Evolutionary conservation across 371 early-diverging fungal species (phyloP), one percentile per base, ranked within the genome.

Genomic region (Dinochytrium kinnereticum): DNA sequence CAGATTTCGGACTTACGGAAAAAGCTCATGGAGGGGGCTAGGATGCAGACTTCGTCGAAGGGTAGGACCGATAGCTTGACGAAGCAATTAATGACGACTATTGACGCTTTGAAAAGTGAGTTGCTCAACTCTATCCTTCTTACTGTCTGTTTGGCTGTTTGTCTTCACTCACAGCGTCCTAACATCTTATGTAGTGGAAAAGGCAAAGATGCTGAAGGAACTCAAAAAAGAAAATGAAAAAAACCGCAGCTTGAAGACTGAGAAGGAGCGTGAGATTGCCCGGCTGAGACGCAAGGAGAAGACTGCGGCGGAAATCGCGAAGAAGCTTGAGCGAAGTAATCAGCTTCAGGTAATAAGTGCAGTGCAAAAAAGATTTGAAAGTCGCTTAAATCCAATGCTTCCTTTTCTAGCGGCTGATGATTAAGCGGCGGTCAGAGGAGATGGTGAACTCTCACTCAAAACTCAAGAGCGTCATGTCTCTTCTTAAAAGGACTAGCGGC

Each of bases 131-230:
- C 13, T 7, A 19, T 19, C 44, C 44, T 19, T 44, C 19, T 44
- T 44, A 44, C 2, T 7, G n/a, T 28, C 10, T 53, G 51, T 53
- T 64, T 71, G 57, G 10, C 57, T 15, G 5, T 55, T 7, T 30
- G 10, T 37, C 5, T 24, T 64, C 13, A 37, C 26, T 64, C 19
- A 7, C 28, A 19, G 57, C 30, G 17, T 24, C 17, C 57, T 19
- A 30, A 64, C 17, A 34, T 30, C 34, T 26, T 7, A 33, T 33
- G 19, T 51, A 83, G 82, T 85, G 3, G 95, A 95, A 79, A 94
- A 94, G 82, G 82, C 90, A 51, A 87, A 90, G 1, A 91, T 93
- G 91, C 78, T 92, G 73, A 91, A 91, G 71, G 89, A 93, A 24
- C 91, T 93, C 87, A 91, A 91, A 75, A 90, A 89, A 64, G 93